Evolutionary conservation across 2,329 filamentous ascomycete species (phyloP), one percentile per base, ranked within the genome.

Genomic region (Penicillium sp.): DNA sequence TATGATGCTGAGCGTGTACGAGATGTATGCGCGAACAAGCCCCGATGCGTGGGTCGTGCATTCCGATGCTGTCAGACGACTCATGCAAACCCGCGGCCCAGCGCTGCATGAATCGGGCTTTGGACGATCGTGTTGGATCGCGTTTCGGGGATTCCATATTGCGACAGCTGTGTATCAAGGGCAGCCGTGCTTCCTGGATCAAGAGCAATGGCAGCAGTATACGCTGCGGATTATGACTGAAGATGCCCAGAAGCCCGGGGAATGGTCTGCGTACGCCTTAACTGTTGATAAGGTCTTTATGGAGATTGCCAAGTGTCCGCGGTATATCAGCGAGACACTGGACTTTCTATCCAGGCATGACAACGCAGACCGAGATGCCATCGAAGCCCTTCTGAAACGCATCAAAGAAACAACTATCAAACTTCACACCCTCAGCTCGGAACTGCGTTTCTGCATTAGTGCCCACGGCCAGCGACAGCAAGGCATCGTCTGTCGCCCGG

Each of bases 1-100:
- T 9, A 73, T 77, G 59, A 67, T 77, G 46, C 68, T 77, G 9
- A 75, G 70, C 11, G 72, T 77, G 11, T 78, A 75, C 53, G 75
- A 78, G 50, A 75, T 77, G 72, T 75, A 75, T 53, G 71, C 74
- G 13, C 72, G 70, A 36, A 75, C 76, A 5, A 69, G 66, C 10
- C 70, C 68, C n/a, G 64, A 70, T 4, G 70, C 73, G 2, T 78
- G 75, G 73, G 68, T 74, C 4, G 66, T 70, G 14, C 76, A 78
- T 55, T 72, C 73, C 0, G 73, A 75, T 3, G 76, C 73, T 1
- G 73, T 72, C 2, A 70, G 67, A 41, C 63, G 66, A 13, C 60
- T 77, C n/a, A 77, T 78, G 71, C 65, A 66, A 16, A 66, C 66
- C 14, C 70, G 75, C 6, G 75, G 75, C 1, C 69, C 73, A 2